phyloP scores from a whole-genome alignment of 2,329 filamentous ascomycete species.

The Colletotrichum tabaci region DNA sequence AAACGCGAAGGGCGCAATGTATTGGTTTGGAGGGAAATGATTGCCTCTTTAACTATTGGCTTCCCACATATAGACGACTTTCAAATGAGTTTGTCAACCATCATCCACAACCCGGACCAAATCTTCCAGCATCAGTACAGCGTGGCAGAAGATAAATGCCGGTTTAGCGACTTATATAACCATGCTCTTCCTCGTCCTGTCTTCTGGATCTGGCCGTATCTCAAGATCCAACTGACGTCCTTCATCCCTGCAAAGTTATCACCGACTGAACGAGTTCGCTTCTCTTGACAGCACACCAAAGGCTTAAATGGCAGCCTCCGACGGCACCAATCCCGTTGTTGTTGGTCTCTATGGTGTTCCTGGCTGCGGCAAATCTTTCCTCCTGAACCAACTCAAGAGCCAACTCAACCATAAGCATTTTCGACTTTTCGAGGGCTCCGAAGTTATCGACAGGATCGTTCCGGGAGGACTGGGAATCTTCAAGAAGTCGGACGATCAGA shows the following conservation, averaged over 20 bases:
- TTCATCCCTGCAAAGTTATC: neutral
- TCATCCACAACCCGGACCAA: too few relatives aligned
- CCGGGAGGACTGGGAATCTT: constrained; percentile 66
- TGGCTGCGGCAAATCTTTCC: constrained; percentile 66
- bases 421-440: constrained; percentile 67
- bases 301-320: neutral
- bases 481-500: constrained; percentile 51
- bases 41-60: neutral
- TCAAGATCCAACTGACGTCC: neutral
- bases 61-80: neutral
- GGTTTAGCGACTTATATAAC: neutral
- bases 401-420: constrained; percentile 54
- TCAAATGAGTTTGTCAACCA: neutral
- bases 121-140: neutral
- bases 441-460: constrained; percentile 59
- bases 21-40: neutral
- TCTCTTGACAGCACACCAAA: neutral
- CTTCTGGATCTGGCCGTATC: neutral
- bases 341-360: constrained; percentile 70
- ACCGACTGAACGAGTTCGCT: neutral
- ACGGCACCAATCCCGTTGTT: constrained; percentile 53
- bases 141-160: neutral
- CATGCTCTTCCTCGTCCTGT: neutral
- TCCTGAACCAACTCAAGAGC: constrained; percentile 58
- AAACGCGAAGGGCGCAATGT: neutral